These are phyloP conservation scores for Tulasnella sp. DNA, from an alignment of 768 basidiomycete species.

Conservation along the genomic window DNA sequence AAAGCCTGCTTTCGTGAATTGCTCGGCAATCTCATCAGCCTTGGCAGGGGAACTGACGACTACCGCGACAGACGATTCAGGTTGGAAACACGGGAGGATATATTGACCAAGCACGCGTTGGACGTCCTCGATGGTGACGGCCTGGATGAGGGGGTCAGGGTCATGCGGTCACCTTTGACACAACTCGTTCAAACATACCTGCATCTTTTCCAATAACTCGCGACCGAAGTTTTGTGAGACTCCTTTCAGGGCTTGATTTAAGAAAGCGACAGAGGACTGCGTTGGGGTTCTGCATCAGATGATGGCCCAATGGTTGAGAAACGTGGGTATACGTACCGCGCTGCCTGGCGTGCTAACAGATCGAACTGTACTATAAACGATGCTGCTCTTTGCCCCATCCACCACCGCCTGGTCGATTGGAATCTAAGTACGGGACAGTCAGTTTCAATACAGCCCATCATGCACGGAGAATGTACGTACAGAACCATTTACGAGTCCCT, in stretches of 20 bases:
- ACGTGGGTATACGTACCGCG: slow-evolving; percentile 52
- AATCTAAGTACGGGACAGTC: slow-evolving; percentile 46
- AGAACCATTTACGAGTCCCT: slow-evolving; percentile 70
- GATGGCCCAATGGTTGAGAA: not conserved
- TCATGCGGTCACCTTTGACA: not conserved
- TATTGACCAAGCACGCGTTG: slow-evolving; percentile 58
- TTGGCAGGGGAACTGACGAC: slow-evolving; percentile 80
- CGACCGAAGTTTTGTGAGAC: slow-evolving; percentile 67
- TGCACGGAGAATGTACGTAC: slow-evolving; percentile 38
- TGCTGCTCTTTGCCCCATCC: slow-evolving; percentile 85
- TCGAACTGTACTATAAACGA: slow-evolving; percentile 76
- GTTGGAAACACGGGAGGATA: slow-evolving; percentile 77
- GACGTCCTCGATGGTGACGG: slow-evolving; percentile 73
- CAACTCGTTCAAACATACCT: slow-evolving; percentile 25
- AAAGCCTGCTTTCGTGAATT: slow-evolving; percentile 62
- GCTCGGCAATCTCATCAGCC: slow-evolving; percentile 57
- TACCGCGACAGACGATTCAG: slow-evolving; percentile 66
- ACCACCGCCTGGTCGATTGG: slow-evolving; percentile 69
- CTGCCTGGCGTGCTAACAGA: slow-evolving; percentile 77
- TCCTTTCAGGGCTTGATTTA: slow-evolving; percentile 85
- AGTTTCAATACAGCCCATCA: not conserved
- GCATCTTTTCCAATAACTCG: slow-evolving; percentile 68
- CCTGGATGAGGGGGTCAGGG: slow-evolving; percentile 31
- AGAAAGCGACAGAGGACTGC: slow-evolving; percentile 75
- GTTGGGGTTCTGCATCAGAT: not conserved